phyloP scores from a whole-genome alignment of 305 asterid genomes.

The Fraxinus nigra region DNA sequence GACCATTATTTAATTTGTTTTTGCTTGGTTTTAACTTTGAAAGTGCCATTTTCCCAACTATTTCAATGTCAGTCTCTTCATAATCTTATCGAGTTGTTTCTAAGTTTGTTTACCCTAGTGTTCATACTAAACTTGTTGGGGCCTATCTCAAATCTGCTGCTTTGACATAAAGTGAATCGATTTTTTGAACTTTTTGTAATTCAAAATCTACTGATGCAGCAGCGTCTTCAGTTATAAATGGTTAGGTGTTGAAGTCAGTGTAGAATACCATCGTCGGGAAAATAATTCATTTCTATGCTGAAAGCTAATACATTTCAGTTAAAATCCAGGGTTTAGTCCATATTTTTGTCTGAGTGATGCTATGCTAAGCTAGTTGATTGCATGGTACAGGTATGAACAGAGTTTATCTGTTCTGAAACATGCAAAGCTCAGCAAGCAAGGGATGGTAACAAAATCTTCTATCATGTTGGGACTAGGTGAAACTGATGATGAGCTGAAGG shows the following conservation, averaged over 20 bases:
- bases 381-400: conserved; percentile 72
- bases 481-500: conserved; percentile 85
- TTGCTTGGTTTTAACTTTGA: background rate
- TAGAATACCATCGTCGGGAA: background rate
- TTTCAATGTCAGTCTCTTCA: background rate
- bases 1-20: background rate
- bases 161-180: background rate
- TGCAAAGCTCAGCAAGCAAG: conserved; percentile 75
- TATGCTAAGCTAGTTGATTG: conserved; percentile 11
- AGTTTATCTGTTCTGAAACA: conserved; percentile 89
- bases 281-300: conserved; percentile 3
- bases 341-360: background rate
- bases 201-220: background rate
- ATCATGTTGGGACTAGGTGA: conserved; percentile 99
- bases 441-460: conserved; percentile 92
- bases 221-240: background rate
- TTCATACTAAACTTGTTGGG: background rate
- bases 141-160: background rate
- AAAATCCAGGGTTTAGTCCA: background rate
- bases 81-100: background rate
- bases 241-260: conserved; percentile 1
- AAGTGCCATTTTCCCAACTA: background rate
- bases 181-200: background rate
- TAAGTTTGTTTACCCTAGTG: background rate
- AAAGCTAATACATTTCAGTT: background rate